Evolutionary conservation across 2,329 filamentous ascomycete genomes (phyloP).

Genomic region (Akanthomyces muscarius): DNA sequence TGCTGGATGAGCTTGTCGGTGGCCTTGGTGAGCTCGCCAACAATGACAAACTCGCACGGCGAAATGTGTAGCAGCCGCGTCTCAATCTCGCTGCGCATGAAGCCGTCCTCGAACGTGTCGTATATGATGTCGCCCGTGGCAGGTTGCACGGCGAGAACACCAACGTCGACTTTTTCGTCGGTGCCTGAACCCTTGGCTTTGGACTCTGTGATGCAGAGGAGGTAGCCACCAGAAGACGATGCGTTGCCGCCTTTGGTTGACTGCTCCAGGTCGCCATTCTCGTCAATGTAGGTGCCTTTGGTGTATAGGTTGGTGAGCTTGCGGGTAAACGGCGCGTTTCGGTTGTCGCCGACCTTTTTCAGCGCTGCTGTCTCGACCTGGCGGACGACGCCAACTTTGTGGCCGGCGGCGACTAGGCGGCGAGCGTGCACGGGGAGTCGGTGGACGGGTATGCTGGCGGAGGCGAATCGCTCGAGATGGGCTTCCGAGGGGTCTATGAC

Average conservation of each 20-base stretch:
- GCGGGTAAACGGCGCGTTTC: conserved; percentile 84
- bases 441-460: conserved; percentile 91
- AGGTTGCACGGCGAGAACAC: conserved; percentile 89
- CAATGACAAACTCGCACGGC: conserved; percentile 90
- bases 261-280: conserved; percentile 73
- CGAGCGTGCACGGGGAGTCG: conserved; percentile 91
- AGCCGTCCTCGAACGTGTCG: conserved; percentile 93
- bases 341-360: conserved; percentile 92
- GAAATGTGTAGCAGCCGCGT: conserved; percentile 93
- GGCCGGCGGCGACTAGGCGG: conserved; percentile 81
- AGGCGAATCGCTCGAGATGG: conserved; percentile 87
- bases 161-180: conserved; percentile 90
- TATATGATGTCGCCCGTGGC: conserved; percentile 95
- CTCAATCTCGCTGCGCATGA: conserved; percentile 95
- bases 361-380: conserved; percentile 93
- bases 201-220: conserved; percentile 87
- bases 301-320: conserved; percentile 97
- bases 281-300: conserved; percentile 95
- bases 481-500: conserved; percentile 74
- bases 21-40: conserved; percentile 83
- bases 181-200: conserved; percentile 74
- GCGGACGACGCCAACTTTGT: conserved; percentile 93
- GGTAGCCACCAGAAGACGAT: conserved; percentile 69
- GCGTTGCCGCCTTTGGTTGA: conserved; percentile 39
- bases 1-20: conserved; percentile 91